Percentiles rank a stretch among this genome's conserved stretches.
Evolutionary conservation across 108 stramenopile genomes (phyloP).

Genomic region (Cylindrotheca closterium): DNA sequence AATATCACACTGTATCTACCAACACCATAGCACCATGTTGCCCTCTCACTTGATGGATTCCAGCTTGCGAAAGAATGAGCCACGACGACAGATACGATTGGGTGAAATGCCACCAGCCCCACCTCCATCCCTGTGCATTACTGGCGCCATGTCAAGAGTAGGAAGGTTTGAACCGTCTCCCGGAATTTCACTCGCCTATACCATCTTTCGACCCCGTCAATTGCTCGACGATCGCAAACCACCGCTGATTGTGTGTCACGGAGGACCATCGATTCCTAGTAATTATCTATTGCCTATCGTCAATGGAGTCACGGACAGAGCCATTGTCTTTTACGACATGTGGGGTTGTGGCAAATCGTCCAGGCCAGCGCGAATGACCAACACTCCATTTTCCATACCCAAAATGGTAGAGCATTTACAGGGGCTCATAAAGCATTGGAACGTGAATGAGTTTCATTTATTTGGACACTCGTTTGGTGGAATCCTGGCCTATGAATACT

Average conservation of each 20-base stretch:
- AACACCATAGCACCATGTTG: constrained; percentile 9
- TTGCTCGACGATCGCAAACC: constrained; percentile 10
- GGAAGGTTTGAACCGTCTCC: constrained; percentile 13
- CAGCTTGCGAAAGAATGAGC: constrained; percentile 24
- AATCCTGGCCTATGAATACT: constrained; percentile 48
- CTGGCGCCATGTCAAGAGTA: constrained; percentile 40
- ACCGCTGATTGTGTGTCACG: constrained; percentile 64
- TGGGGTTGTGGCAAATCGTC: constrained; percentile 52
- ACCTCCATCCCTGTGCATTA: constrained; percentile 43
- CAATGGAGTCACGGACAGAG: constrained; percentile 48
- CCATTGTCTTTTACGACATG: constrained; percentile 54
- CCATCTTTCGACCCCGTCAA: constrained; percentile 47
- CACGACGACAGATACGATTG: constrained; percentile 9
- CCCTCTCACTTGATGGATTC: constrained; percentile 25
- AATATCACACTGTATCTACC: no score
- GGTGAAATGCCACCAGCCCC: constrained; percentile 19
- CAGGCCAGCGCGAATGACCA: constrained; percentile 11
- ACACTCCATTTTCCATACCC: constrained; percentile 25
- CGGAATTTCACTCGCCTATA: constrained; percentile 23
- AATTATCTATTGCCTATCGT: constrained; percentile 62
- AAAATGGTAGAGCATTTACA: constrained; percentile 43
- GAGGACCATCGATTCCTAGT: constrained; percentile 69
- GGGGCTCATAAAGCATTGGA: constrained; percentile 31
- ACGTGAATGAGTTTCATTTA: constrained; percentile 39
- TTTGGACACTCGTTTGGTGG: constrained; percentile 63